Conservation (phyloP, 2,329 filamentous ascomycete genomes). For the Aureobasidium zeae region DNA sequence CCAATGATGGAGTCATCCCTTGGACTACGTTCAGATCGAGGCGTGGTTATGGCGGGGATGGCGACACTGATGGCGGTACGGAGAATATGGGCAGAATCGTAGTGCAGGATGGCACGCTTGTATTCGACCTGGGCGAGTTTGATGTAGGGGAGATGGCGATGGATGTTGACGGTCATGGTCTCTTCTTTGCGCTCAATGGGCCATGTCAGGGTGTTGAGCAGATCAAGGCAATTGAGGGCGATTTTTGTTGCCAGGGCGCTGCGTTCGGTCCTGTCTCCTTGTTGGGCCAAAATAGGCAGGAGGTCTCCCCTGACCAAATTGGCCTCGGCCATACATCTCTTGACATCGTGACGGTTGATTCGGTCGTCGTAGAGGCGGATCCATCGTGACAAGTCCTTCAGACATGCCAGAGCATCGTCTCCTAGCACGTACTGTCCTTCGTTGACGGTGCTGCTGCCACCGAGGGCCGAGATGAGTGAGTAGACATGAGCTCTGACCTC, state of each 20-base stretch:
- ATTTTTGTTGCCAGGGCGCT: slow-evolving; percentile 69
- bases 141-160: slow-evolving; percentile 81
- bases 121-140: slow-evolving; percentile 82
- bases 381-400: slow-evolving; percentile 93
- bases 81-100: slow-evolving; percentile 66
- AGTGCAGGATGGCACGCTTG: slow-evolving; percentile 80
- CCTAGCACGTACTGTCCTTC: slow-evolving; percentile 79
- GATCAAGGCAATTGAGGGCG: slow-evolving; percentile 76
- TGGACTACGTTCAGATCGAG: slow-evolving; percentile 62
- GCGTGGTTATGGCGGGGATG: slow-evolving; percentile 73
- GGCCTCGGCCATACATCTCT: slow-evolving; percentile 80
- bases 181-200: slow-evolving; percentile 71
- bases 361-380: slow-evolving; percentile 90
- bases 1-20: slow-evolving; percentile 90
- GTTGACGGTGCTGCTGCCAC: slow-evolving; percentile 69
- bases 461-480: slow-evolving; percentile 87
- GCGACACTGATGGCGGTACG: slow-evolving; percentile 72
- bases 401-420: slow-evolving; percentile 82
- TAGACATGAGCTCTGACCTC: slow-evolving; percentile 90
- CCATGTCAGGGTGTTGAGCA: slow-evolving; percentile 90
- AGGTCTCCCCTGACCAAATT: slow-evolving; percentile 88
- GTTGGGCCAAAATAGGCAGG: slow-evolving; percentile 75
- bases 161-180: slow-evolving; percentile 84
- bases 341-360: slow-evolving; percentile 87
- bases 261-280: slow-evolving; percentile 65